Base-by-base conservation (phyloP, 495 filamentous ascomycete species). In the Talaromyces borbonicus region DNA sequence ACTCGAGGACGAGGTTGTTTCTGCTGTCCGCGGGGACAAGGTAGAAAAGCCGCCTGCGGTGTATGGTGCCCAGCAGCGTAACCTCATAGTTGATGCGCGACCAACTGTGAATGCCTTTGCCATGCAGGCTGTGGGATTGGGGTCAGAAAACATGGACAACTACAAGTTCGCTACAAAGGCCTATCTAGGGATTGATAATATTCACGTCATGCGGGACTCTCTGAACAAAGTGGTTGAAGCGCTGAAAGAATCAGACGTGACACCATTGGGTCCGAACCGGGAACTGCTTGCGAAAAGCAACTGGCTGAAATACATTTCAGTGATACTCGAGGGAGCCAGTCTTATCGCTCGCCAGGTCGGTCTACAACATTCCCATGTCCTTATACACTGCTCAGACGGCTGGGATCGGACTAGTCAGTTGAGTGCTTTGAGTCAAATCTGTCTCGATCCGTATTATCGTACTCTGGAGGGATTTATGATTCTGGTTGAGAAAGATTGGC, bases 331-430 rank as follows among this genome's bases (percentile, higher is more conserved):
- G 30, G 92, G 92, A 9, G 79, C 87, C 12, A 74, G 77, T 27
- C 65, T 93, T 43, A 94, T 98, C 48, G 83, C 90, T 18, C 76
- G 86, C 27, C 87, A 94, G 55, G 82, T 98, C 41, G 92, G 86
- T 20, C 79, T 97, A 23, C 82, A 85, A 44, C 90, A 95, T 55
- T 92, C 87, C 8, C 89, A 98, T 62, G 92, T 93, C 8, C 71
- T 98, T 33, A 95, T 98, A 27, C 92, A 98, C 59, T 98, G 92
- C 58, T 97, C 92, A 2, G 92, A 99, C 63, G 92, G 92, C 15
- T 99, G 92, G 92, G 92, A 99, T 59, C 82, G 92, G 23, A 99
- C 92, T 8, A 87, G 87, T 56, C 92, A 99, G 64, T 74, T 99
- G 20, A 90, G 90, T 58, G 87, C 90, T n/a, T 64, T 99, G 35